These are phyloP conservation scores for Avena sativa DNA, from an alignment of 176 grass and related monocot species.

Conservation along the genomic window DNA sequence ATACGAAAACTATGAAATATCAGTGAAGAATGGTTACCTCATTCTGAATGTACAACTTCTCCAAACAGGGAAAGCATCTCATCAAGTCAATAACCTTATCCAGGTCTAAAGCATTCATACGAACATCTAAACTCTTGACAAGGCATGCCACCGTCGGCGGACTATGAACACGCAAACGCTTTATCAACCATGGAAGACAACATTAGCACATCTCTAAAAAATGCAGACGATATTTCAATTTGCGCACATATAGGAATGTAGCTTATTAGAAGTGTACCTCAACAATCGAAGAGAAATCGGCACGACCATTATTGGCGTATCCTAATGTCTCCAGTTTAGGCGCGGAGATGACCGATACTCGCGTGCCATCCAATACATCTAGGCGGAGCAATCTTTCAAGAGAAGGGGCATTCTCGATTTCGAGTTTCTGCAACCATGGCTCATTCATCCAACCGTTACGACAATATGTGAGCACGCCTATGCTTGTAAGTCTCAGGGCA, in stretches of 20 bases:
- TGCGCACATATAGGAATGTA: background rate
- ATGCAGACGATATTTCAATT: background rate
- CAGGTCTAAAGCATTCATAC: background rate
- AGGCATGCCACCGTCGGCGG: too few relatives aligned
- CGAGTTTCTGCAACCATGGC: background rate
- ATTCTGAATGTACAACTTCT: background rate
- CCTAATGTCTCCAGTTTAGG: background rate
- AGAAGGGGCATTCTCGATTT: background rate
- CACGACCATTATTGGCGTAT: too few relatives aligned
- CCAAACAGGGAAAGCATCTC: background rate
- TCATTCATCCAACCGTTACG: background rate
- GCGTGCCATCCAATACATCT: background rate
- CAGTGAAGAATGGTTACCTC: background rate
- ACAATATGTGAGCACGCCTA: background rate
- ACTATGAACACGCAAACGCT: background rate
- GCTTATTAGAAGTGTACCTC: background rate
- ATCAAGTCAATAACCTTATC: background rate
- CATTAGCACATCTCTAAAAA: background rate
- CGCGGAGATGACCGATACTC: background rate
- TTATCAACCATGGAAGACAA: background rate
- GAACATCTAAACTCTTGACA: background rate
- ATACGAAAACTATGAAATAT: too few relatives aligned
- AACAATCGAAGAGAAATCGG: background rate
- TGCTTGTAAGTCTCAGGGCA: background rate
- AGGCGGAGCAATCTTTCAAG: background rate